These are phyloP conservation scores for Daldinia concentrica DNA, from an alignment of 495 filamentous ascomycete species.

Conservation along the genomic window DNA sequence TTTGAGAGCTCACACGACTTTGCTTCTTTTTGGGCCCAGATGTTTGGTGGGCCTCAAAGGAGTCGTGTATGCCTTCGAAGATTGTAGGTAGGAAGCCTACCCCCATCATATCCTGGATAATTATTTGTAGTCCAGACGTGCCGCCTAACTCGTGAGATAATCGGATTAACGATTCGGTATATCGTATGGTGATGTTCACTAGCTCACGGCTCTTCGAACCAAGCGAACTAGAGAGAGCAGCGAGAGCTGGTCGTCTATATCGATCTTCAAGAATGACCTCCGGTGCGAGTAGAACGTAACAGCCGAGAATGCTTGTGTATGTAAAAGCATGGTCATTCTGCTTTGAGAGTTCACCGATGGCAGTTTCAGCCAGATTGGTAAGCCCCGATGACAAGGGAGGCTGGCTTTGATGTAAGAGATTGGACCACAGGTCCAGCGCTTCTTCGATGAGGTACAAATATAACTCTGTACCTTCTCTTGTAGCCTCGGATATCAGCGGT, in stretches of 20 bases:
- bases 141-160: slow-evolving; percentile 74
- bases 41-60: slow-evolving; percentile 76
- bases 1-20: slow-evolving; percentile 69
- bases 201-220: slow-evolving; percentile 69
- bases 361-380: slow-evolving; percentile 69
- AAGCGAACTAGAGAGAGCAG: slow-evolving; percentile 67
- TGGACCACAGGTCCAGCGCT: slow-evolving; percentile 85
- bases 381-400: slow-evolving; percentile 72
- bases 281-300: slow-evolving; percentile 83
- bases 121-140: slow-evolving; percentile 67
- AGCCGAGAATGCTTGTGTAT: slow-evolving; percentile 70
- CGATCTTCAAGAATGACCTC: slow-evolving; percentile 72
- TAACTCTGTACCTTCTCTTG: slow-evolving; percentile 79
- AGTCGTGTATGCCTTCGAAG: slow-evolving; percentile 74
- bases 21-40: slow-evolving; percentile 75
- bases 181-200: slow-evolving; percentile 69
- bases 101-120: slow-evolving; percentile 75
- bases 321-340: slow-evolving; percentile 74
- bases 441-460: slow-evolving; percentile 90
- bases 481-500: slow-evolving; percentile 79
- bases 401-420: slow-evolving; percentile 76
- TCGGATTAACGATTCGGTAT: slow-evolving; percentile 76
- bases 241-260: slow-evolving; percentile 66
- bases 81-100: slow-evolving; percentile 71
- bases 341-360: slow-evolving; percentile 73